These are phyloP conservation scores for Flagelloscypha sp. DNA, from an alignment of 768 basidiomycete genomes.

Conservation along the genomic window DNA sequence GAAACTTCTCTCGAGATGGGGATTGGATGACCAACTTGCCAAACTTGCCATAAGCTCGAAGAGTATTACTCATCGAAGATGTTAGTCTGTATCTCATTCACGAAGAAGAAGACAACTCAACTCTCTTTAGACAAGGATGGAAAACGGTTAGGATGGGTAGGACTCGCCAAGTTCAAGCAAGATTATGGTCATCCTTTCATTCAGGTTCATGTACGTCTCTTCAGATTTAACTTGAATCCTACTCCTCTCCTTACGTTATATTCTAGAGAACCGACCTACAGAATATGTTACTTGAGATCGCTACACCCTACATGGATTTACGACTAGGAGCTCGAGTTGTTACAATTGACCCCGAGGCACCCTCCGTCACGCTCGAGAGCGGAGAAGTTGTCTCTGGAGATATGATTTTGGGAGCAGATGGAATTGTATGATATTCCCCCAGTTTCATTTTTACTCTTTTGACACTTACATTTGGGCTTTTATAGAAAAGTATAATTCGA, in stretches of 20 bases:
- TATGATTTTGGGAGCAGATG: slow-evolving; percentile 41
- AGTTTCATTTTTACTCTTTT: too few species aligned
- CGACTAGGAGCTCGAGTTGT: slow-evolving; percentile 28
- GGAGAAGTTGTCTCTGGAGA: slow-evolving; percentile 36
- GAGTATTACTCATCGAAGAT: slow-evolving; percentile 33
- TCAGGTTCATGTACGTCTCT: slow-evolving; percentile 24
- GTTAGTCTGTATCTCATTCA: slow-evolving; percentile 15
- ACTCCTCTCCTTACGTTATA: slow-evolving; percentile 12
- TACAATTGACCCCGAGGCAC: slow-evolving; percentile 14
- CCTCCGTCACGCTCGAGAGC: slow-evolving; percentile 29
- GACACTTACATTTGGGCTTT: too few species aligned
- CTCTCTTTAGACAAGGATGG: slow-evolving; percentile 20
- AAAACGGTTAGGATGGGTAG: slow-evolving; percentile 20
- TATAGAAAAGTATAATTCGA: slow-evolving; percentile 43
- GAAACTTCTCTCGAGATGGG: slow-evolving; percentile 44
- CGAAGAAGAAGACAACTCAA: too few species aligned
- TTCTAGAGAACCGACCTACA: slow-evolving; percentile 44
- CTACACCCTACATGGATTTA: slow-evolving; percentile 27
- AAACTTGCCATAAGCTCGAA: slow-evolving; percentile 29
- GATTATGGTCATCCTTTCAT: slow-evolving; percentile 26
- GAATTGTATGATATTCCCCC: too few species aligned
- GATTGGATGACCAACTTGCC: slow-evolving; percentile 33
- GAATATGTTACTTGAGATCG: slow-evolving; percentile 26
- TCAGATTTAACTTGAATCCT: not conserved
- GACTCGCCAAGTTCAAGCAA: slow-evolving; percentile 17